Evolutionary conservation across 2,329 filamentous ascomycete species (phyloP).

Genomic region (Emmonsiellopsis sp.): DNA sequence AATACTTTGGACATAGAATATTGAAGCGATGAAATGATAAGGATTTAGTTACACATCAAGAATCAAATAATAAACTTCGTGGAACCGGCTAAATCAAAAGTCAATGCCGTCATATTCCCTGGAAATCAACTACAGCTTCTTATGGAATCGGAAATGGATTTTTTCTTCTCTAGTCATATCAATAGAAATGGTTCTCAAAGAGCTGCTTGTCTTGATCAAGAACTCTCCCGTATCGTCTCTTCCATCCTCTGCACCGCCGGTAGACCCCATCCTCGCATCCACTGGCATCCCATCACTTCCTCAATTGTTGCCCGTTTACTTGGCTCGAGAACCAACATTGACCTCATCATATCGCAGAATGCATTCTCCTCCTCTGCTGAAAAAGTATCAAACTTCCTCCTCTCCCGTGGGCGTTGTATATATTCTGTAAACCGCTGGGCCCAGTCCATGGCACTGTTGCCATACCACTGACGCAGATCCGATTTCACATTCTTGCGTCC

Average conservation of each 20-base stretch:
- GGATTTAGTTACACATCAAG: too few species aligned
- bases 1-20: too few species aligned
- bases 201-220: not conserved
- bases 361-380: constrained; percentile 9
- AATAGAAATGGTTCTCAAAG: too few species aligned
- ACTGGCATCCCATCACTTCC: constrained; percentile 10
- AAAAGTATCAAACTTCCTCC: constrained; percentile 7
- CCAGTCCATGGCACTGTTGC: constrained; percentile 1
- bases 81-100: too few species aligned
- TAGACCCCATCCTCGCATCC: constrained; percentile 14
- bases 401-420: constrained; percentile 7
- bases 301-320: constrained; percentile 10
- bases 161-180: too few species aligned
- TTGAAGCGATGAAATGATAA: too few species aligned
- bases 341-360: constrained; percentile 13
- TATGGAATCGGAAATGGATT: too few species aligned
- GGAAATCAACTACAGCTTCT: too few species aligned
- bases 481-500: constrained; percentile 6
- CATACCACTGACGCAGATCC: constrained; percentile 3
- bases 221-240: constrained; percentile 1
- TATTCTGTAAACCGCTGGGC: constrained; percentile 2
- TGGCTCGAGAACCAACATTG: constrained; percentile 13
- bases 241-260: constrained; percentile 9
- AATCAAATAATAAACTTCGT: too few species aligned
- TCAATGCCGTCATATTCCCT: too few species aligned